phyloP scores from a whole-genome alignment of 192 early-diverging fungal genomes.

The Coemansia sp. region DNA sequence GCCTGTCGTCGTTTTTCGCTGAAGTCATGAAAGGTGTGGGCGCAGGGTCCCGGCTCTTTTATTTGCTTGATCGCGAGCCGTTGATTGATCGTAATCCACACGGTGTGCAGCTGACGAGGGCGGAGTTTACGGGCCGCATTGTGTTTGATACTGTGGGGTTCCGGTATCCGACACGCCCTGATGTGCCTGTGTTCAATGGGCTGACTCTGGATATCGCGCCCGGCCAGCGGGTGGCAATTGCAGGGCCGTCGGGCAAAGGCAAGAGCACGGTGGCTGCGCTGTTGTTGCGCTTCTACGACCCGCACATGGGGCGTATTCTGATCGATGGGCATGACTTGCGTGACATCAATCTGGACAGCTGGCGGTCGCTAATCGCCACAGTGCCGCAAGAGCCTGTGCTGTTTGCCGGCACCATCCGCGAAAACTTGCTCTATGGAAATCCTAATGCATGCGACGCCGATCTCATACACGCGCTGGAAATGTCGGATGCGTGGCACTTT shows the following conservation, averaged over 20 bases:
- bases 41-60: constrained; percentile 62
- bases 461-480: constrained; percentile 57
- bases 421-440: constrained; percentile 69
- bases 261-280: constrained; percentile 67
- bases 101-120: constrained; percentile 15
- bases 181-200: constrained; percentile 55
- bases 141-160: constrained; percentile 62
- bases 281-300: constrained; percentile 75
- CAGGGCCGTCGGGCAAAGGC: constrained; percentile 62
- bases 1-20: constrained; percentile 66
- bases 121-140: constrained; percentile 49
- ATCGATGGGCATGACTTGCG: constrained; percentile 63
- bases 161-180: constrained; percentile 65
- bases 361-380: constrained; percentile 63
- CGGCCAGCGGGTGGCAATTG: constrained; percentile 58
- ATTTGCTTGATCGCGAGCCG: constrained; percentile 57
- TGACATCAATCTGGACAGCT: constrained; percentile 56
- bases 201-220: constrained; percentile 58
- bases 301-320: constrained; percentile 55
- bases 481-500: constrained; percentile 60
- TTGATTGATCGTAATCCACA: constrained; percentile 26
- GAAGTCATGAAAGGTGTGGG: constrained; percentile 73
- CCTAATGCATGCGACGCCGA: constrained; percentile 67
- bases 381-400: constrained; percentile 76
- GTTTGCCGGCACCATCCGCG: constrained; percentile 65